Percentiles rank a stretch among this genome's conserved stretches.
Evolutionary conservation across 805 yeast species (phyloP).

Genomic region (Saccharomyces eubayanus): DNA sequence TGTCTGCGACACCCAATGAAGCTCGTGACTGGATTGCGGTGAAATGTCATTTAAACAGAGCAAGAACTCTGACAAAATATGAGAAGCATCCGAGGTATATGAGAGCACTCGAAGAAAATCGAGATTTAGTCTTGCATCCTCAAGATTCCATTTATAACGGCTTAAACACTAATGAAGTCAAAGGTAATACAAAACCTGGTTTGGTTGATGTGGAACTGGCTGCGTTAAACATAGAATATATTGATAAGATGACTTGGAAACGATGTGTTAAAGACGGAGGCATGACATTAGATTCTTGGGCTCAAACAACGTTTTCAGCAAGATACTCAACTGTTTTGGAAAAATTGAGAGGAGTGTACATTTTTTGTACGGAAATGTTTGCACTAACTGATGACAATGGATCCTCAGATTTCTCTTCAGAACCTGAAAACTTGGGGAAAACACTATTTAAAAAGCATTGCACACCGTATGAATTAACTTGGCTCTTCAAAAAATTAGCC

Average conservation of each 20-base stretch:
- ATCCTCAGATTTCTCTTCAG: constrained; percentile 30
- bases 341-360: constrained; percentile 54
- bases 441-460: constrained; percentile 42
- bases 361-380: constrained; percentile 55
- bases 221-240: constrained; percentile 32
- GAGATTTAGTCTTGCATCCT: constrained; percentile 59
- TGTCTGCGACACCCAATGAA: constrained; percentile 31
- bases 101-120: constrained; percentile 50
- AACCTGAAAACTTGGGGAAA: constrained; percentile 35
- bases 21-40: constrained; percentile 45
- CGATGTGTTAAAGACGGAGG: constrained; percentile 33
- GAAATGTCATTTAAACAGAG: constrained; percentile 58
- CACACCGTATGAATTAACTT: constrained; percentile 66
- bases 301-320: constrained; percentile 43
- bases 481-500: constrained; percentile 66
- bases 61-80: constrained; percentile 55
- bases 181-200: constrained; percentile 24
- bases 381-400: constrained; percentile 36
- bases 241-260: constrained; percentile 38
- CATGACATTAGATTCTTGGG: constrained; percentile 47
- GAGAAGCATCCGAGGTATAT: constrained; percentile 67
- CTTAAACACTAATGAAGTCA: constrained; percentile 42
- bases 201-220: constrained; percentile 26
- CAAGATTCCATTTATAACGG: constrained; percentile 38
- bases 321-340: constrained; percentile 49